A percentile compares a stretch with the other conserved stretches of the same genome.
Evolutionary conservation across 345 rosid species (phyloP).

Genomic region (Punica granatum): DNA sequence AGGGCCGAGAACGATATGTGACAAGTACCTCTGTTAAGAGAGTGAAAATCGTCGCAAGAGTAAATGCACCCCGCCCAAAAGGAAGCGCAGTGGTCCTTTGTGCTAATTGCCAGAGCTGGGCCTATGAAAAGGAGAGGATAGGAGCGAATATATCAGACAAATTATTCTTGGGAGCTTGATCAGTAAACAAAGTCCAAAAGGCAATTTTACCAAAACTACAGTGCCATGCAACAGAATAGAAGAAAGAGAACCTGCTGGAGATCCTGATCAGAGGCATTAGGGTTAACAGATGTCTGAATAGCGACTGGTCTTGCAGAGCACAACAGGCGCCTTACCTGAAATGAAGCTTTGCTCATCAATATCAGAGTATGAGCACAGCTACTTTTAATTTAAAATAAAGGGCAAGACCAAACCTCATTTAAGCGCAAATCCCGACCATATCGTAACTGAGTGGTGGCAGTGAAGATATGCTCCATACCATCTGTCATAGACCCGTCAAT

Average conservation of each 20-base stretch:
- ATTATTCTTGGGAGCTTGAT: not conserved
- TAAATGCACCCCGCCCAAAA: constrained; percentile 95
- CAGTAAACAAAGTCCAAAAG: not conserved
- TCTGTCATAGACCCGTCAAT: constrained; percentile 68
- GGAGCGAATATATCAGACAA: constrained; percentile 2
- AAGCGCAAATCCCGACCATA: constrained; percentile 91
- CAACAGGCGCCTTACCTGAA: constrained; percentile 81
- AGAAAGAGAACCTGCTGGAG: constrained; percentile 69
- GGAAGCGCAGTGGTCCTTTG: constrained; percentile 98
- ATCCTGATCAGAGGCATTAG: constrained; percentile 85
- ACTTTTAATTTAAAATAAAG: constrained; percentile 2
- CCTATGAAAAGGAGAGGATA: constrained; percentile 34
- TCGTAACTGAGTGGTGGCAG: constrained; percentile 69
- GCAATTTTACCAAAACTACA: not conserved
- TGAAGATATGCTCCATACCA: constrained; percentile 98
- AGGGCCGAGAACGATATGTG: not conserved
- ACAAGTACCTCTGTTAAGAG: constrained; percentile 73
- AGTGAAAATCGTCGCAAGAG: constrained; percentile 85
- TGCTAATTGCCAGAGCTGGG: constrained; percentile 93
- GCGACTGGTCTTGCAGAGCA: constrained; percentile 88
- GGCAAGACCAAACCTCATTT: constrained; percentile 61
- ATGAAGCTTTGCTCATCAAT: constrained; percentile 1
- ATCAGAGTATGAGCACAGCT: not conserved
- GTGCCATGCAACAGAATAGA: not conserved
- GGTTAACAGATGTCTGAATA: constrained; percentile 66